These are phyloP conservation scores for Cladobotryum protrusum DNA, from an alignment of 2,329 filamentous ascomycete species.

Conservation along the genomic window DNA sequence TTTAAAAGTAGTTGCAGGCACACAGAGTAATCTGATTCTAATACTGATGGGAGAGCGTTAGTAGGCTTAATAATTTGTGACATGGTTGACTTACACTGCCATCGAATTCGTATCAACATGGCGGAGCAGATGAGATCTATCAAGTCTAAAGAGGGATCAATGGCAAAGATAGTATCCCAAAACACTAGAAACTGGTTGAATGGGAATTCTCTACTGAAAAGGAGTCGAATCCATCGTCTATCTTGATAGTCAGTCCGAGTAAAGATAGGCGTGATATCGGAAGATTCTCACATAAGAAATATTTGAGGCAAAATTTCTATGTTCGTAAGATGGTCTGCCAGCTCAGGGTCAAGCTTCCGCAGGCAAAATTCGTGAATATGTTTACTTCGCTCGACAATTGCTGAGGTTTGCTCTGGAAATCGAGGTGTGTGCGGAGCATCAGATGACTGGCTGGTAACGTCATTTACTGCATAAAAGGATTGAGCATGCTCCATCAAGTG, in stretches of 20 bases:
- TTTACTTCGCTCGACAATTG: conserved; percentile 77
- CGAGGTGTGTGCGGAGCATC: conserved; percentile 16
- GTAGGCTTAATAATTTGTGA: neutral
- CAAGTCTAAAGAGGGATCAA: conserved; percentile 72
- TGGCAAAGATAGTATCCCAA: conserved; percentile 88
- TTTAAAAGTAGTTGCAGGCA: conserved; percentile 77
- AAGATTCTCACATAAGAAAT: conserved; percentile 71
- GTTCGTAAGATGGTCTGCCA: conserved; percentile 71
- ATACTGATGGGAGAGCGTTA: conserved; percentile 46
- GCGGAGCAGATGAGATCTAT: conserved; percentile 89
- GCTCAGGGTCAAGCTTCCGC: conserved; percentile 71
- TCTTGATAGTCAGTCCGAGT: neutral
- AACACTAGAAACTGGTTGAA: conserved; percentile 77
- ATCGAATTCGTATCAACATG: conserved; percentile 88
- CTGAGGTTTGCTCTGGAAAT: conserved; percentile 34
- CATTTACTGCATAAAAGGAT: conserved; percentile 70
- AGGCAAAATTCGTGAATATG: conserved; percentile 81
- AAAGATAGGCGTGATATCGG: neutral
- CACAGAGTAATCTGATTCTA: conserved; percentile 81
- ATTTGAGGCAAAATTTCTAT: conserved; percentile 95
- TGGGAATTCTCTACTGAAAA: conserved; percentile 90
- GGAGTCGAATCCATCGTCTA: conserved; percentile 85
- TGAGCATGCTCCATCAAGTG: conserved; percentile 83
- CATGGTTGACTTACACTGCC: conserved; percentile 59
- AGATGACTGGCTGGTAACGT: conserved; percentile 10